phyloP scores from a whole-genome alignment of 306 rosid genomes.

The Quercus rubra region DNA sequence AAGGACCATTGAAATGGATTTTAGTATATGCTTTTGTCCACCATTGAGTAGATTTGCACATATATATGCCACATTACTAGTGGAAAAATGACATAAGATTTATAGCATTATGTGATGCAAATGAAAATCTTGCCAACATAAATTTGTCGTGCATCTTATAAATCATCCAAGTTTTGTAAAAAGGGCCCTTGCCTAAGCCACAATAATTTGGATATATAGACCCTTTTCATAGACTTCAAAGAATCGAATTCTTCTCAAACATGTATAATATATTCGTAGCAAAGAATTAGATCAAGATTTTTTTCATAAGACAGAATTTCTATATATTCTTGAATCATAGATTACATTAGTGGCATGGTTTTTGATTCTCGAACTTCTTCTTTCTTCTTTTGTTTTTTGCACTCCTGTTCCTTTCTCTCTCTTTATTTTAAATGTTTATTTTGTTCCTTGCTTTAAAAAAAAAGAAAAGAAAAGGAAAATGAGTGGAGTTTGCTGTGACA shows the following conservation, averaged over 20 bases:
- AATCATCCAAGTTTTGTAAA: not conserved
- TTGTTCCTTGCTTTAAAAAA: no score
- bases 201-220: not conserved
- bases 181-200: not conserved
- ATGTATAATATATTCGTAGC: not conserved
- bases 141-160: not conserved
- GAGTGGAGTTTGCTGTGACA: no score
- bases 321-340: not conserved
- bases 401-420: no score
- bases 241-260: not conserved
- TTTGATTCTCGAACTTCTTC: no score
- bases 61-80: not conserved
- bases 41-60: not conserved
- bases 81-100: not conserved
- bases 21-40: no score
- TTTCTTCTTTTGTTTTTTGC: no score
- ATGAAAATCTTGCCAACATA: not conserved
- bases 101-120: not conserved
- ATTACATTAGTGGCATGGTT: no score
- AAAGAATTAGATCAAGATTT: not conserved
- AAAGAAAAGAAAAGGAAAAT: no score
- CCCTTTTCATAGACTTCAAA: not conserved
- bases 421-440: no score
- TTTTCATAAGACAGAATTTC: not conserved
- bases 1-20: no score